A percentile compares a stretch with the other conserved stretches of the same genome.
These are phyloP conservation scores for Heterobasidion annosum DNA, from an alignment of 1,284 basidiomycete species.

Conservation along the genomic window DNA sequence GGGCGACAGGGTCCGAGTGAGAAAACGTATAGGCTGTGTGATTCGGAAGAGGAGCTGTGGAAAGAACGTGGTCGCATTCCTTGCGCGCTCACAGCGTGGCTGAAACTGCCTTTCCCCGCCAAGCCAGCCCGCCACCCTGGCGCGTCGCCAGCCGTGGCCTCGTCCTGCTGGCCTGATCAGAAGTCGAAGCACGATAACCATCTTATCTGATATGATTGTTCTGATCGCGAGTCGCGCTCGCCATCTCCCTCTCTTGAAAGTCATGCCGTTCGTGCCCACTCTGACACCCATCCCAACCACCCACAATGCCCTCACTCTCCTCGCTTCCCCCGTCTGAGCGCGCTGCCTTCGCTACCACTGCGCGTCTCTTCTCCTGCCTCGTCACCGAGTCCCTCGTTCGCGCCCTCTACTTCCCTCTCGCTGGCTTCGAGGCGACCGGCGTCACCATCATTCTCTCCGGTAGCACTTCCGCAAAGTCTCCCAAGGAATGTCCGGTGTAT, in stretches of 20 bases:
- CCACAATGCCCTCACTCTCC: constrained; percentile 9
- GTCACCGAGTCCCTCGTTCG: constrained; percentile 40
- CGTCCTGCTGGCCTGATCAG: not conserved
- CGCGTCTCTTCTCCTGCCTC: constrained; percentile 40
- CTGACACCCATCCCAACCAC: not conserved
- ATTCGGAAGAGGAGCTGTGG: not conserved
- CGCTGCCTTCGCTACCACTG: constrained; percentile 33
- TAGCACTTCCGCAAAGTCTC: constrained; percentile 15
- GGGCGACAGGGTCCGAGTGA: not conserved
- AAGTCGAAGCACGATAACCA: not conserved
- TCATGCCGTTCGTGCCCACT: not conserved
- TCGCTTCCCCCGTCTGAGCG: constrained; percentile 21
- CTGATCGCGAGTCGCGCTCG: not conserved
- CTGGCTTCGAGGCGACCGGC: constrained; percentile 24
- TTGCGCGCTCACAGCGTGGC: too few species aligned
- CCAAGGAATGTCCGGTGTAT: constrained; percentile 5
- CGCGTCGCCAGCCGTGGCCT: not conserved
- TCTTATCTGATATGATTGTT: not conserved
- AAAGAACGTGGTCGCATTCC: not conserved
- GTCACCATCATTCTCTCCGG: constrained; percentile 28
- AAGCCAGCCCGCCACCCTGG: too few species aligned
- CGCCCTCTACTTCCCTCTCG: constrained; percentile 31
- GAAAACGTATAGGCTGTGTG: not conserved
- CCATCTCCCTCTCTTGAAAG: not conserved
- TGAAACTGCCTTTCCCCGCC: too few species aligned